These are phyloP conservation scores for Citeromyces hawaiiensis DNA, from an alignment of 1,139 yeast species.

Conservation along the genomic window DNA sequence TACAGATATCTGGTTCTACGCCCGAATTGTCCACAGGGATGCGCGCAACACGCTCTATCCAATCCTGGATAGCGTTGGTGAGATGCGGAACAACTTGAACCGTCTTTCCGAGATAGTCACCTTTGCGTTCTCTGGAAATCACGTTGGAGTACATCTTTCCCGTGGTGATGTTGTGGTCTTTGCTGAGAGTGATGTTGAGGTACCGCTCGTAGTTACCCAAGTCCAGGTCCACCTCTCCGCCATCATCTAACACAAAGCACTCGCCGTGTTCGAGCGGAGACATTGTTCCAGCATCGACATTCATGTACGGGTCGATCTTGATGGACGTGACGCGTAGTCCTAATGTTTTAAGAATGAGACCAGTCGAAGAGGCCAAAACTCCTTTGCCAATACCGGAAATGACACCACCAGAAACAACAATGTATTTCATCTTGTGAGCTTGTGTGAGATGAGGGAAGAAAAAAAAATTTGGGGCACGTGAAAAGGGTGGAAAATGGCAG, in stretches of 20 bases:
- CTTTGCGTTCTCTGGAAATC: slow-evolving; percentile 88
- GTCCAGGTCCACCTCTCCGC: slow-evolving; percentile 98
- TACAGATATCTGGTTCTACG: slow-evolving; percentile 83
- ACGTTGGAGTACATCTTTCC: slow-evolving; percentile 94
- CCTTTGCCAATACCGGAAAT: slow-evolving; percentile 99
- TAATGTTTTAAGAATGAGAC: slow-evolving; percentile 81
- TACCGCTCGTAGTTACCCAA: slow-evolving; percentile 97
- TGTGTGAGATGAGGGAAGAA: background rate
- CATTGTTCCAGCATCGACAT: slow-evolving; percentile 99
- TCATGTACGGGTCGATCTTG: slow-evolving; percentile 97
- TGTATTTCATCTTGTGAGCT: slow-evolving; percentile 72
- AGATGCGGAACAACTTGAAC: slow-evolving; percentile 98
- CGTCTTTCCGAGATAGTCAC: slow-evolving; percentile 97
- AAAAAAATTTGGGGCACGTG: background rate
- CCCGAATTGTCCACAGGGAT: slow-evolving; percentile 92
- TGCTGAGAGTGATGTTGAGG: slow-evolving; percentile 82
- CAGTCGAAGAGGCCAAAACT: slow-evolving; percentile 93
- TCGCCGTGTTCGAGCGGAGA: slow-evolving; percentile 98
- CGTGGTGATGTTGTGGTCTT: slow-evolving; percentile 92
- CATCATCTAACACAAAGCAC: slow-evolving; percentile 94
- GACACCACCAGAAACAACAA: slow-evolving; percentile 97
- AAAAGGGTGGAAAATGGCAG: background rate
- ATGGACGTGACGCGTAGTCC: slow-evolving; percentile 94
- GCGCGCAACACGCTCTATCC: slow-evolving; percentile 90
- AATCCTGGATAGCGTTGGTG: slow-evolving; percentile 94